phyloP scores from a whole-genome alignment of 2,329 filamentous ascomycete species.

The Fusarium sp. region DNA sequence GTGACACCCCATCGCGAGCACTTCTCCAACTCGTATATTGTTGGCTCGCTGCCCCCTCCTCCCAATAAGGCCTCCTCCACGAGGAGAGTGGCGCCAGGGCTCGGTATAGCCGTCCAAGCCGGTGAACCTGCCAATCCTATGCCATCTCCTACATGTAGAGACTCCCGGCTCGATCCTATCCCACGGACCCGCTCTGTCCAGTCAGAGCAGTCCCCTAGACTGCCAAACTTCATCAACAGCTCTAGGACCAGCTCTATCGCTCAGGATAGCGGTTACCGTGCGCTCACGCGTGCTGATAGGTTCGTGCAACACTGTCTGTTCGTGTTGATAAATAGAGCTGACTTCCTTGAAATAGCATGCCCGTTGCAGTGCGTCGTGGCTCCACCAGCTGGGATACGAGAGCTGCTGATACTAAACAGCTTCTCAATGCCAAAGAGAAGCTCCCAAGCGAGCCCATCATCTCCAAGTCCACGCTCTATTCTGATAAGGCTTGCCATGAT shows the following conservation, averaged over 20 bases:
- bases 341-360: conserved; percentile 37
- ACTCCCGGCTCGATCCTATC: conserved; percentile 35
- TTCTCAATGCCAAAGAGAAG: conserved; percentile 30
- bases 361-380: conserved; percentile 25
- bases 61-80: conserved; percentile 31
- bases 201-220: conserved; percentile 37
- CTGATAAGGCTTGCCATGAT: conserved; percentile 36
- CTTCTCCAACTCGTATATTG: conserved; percentile 53
- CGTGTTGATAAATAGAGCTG: conserved; percentile 36
- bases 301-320: conserved; percentile 30
- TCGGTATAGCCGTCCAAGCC: conserved; percentile 41
- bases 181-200: conserved; percentile 37
- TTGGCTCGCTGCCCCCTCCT: conserved; percentile 46
- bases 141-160: conserved; percentile 32
- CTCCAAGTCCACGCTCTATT: conserved; percentile 28
- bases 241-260: conserved; percentile 35
- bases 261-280: conserved; percentile 29
- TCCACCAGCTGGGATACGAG: conserved; percentile 41
- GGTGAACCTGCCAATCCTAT: conserved; percentile 29
- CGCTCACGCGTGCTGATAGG: conserved; percentile 44
- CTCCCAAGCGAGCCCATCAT: conserved; percentile 31
- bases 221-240: conserved; percentile 31
- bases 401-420: conserved; percentile 34
- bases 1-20: conserved; percentile 46
- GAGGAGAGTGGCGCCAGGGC: conserved; percentile 27